phyloP scores from a whole-genome alignment of 140 eudicot species.

The Cichorium intybus region DNA sequence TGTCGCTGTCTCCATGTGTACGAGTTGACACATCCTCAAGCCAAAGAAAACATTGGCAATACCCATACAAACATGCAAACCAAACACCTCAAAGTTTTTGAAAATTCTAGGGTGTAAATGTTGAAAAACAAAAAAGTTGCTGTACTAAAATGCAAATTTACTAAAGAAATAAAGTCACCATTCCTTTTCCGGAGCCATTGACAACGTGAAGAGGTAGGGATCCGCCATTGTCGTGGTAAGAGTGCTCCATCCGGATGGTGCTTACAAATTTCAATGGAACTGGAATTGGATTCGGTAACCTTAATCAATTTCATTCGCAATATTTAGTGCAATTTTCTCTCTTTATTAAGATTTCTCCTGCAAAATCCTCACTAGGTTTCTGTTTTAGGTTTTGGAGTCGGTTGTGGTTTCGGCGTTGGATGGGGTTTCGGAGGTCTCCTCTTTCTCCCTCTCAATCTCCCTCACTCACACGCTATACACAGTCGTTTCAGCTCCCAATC shows the following conservation, averaged over 20 bases:
- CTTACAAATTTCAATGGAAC: slow-evolving; percentile 63
- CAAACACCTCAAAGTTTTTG: background rate
- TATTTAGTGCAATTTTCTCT: background rate
- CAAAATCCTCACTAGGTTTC: slow-evolving; percentile 14
- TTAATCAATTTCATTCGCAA: background rate
- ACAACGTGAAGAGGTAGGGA: background rate
- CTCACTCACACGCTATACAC: background rate
- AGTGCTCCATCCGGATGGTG: slow-evolving; percentile 39
- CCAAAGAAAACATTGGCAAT: no score
- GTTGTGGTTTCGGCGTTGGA: slow-evolving; percentile 83
- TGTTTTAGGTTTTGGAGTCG: slow-evolving; percentile 63
- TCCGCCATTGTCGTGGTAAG: slow-evolving; percentile 10
- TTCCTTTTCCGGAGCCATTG: background rate
- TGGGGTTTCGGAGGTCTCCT: slow-evolving; percentile 85
- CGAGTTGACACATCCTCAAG: no score
- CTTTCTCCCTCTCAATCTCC: slow-evolving; percentile 4
- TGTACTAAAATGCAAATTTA: background rate
- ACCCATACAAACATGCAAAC: background rate
- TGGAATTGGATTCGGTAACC: slow-evolving; percentile 69
- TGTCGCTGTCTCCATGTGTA: no score
- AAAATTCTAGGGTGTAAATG: background rate
- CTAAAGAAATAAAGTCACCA: background rate
- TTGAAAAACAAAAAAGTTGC: background rate
- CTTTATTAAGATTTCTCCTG: background rate
- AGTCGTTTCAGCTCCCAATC: background rate